Base-by-base conservation (phyloP, 2,329 filamentous ascomycete species). In the Colletotrichum neosansevieriae region DNA sequence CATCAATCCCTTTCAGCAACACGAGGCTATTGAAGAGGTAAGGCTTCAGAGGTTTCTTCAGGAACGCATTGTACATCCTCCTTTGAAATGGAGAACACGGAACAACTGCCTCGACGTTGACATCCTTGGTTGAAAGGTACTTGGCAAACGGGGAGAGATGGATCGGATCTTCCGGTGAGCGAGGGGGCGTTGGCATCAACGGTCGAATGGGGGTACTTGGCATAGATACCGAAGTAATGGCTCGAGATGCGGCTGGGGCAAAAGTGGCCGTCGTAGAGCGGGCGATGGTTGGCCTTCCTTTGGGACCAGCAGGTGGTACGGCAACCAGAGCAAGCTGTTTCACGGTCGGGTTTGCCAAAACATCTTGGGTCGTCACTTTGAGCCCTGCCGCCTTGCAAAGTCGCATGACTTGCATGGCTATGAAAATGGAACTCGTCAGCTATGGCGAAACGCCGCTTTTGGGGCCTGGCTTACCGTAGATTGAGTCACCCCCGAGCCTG, bases 321-420 rank as follows among this genome's bases (percentile, higher is more conserved):
- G 54, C 47, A 2, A 49, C 40, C 1, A 19, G 3, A 9, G 60
- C 53, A 3, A 68, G 10, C 12, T 54, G 24, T 15, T 21, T 51
- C 15, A 68, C 19, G 1, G 60, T 68, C 2, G 59, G 65, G 7
- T 64, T 64, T 2, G 53, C 53, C 6, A 68, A 60, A 9, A 68
- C 65, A 10, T 68, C 53, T 17, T 68, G 60, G 3, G 78, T 44
- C 85, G 79, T 4, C 83, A 82, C 57, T 83, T 83, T 6, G 86
- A 84, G 1, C 88, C 87, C 1, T 89, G 76, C 73, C 85, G 86
- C 85, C 89, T 90, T 4, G 86, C 86, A 3, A 81, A 77, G 32
- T 6, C 32, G 19, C 60, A 64, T 64, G 2, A 54, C 53, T 54
- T 58, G 53, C 38, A 89, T 85, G 0, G 87, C 89, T 67, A 0